These are phyloP conservation scores for Pulveroboletus sp. DNA, from an alignment of 768 basidiomycete genomes.

Conservation along the genomic window DNA sequence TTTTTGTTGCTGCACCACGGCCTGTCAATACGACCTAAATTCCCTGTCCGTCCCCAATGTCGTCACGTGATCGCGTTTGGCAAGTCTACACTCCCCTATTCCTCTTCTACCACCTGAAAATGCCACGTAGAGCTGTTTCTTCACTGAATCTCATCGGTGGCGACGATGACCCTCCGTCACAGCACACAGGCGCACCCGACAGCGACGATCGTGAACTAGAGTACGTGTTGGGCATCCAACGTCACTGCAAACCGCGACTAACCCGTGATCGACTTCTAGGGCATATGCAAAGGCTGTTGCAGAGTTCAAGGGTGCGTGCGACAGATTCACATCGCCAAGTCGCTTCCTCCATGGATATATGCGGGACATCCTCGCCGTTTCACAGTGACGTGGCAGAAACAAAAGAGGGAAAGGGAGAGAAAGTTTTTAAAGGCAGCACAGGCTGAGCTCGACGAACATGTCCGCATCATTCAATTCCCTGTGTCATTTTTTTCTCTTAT, in stretches of 20 bases:
- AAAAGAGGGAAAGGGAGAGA: conserved; percentile 23
- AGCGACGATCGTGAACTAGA: conserved; percentile 28
- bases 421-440: conserved; percentile 20
- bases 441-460: conserved; percentile 26
- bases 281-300: conserved; percentile 28
- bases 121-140: conserved; percentile 12
- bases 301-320: conserved; percentile 28
- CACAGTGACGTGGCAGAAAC: conserved; percentile 31
- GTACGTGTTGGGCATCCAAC: conserved; percentile 5
- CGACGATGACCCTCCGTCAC: conserved; percentile 12
- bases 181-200: conserved; percentile 14
- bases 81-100: background rate
- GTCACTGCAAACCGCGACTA: background rate
- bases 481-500: background rate
- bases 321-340: background rate
- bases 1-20: conserved; percentile 16
- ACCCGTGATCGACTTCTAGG: conserved; percentile 5
- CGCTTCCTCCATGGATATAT: background rate
- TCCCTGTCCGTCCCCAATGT: background rate
- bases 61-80: conserved; percentile 19
- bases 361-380: background rate
- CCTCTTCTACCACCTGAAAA: background rate
- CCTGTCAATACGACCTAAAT: background rate
- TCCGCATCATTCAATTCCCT: background rate
- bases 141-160: conserved; percentile 10